A percentile compares a stretch with the other conserved stretches of the same genome.
Evolutionary conservation across 176 grass and related monocot genomes (phyloP).

Genomic region (Oryza meridionalis): DNA sequence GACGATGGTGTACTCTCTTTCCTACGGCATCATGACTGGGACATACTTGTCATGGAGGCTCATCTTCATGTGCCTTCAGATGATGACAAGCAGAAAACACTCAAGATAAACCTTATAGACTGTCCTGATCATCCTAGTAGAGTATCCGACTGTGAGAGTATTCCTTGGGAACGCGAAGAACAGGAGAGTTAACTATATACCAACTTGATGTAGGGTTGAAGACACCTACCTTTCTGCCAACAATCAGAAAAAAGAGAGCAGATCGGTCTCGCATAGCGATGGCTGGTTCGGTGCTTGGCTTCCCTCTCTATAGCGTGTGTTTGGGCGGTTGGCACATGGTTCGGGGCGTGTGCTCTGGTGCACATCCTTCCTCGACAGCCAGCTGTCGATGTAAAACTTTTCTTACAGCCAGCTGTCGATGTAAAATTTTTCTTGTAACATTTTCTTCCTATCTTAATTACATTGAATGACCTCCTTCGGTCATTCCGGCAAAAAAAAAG

Average conservation of each 20-base stretch:
- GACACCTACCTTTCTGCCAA: neutral
- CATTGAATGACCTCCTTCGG: no score
- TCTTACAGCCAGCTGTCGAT: no score
- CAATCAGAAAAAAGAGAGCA: neutral
- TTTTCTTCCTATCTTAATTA: no score
- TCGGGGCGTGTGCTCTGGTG: no score
- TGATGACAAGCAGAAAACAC: slow-evolving; percentile 48
- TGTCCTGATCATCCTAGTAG: neutral
- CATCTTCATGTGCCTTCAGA: slow-evolving; percentile 69
- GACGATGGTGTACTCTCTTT: slow-evolving; percentile 81
- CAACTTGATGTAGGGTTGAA: neutral
- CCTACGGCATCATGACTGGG: slow-evolving; percentile 78
- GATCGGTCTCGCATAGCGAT: no score
- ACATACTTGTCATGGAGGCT: slow-evolving; percentile 77
- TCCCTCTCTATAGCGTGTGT: neutral
- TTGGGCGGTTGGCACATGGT: no score
- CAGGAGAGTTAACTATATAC: slow-evolving; percentile 22
- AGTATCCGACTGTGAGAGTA: slow-evolving; percentile 2
- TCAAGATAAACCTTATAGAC: slow-evolving; percentile 52
- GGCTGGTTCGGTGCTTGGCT: no score
- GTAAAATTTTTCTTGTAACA: no score
- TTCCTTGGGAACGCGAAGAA: slow-evolving; percentile 13
- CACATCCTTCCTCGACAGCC: no score
- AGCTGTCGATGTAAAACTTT: no score
- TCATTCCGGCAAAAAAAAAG: no score